These are phyloP conservation scores for Geum urbanum DNA, from an alignment of 306 rosid genomes.

Conservation along the genomic window DNA sequence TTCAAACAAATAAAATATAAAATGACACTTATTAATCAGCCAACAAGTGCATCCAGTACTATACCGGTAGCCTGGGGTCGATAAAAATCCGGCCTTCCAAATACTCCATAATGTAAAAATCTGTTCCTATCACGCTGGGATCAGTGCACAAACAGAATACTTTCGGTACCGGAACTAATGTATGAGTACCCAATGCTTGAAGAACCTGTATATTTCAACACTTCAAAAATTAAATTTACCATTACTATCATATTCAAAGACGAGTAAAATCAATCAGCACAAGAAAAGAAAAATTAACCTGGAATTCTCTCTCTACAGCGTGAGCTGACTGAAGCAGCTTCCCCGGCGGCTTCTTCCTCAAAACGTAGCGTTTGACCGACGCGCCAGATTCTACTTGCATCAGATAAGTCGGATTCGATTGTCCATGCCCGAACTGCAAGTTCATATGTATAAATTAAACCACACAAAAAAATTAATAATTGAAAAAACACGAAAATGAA, in stretches of 20 bases:
- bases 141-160: slow-evolving; percentile 81
- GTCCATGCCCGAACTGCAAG: slow-evolving; percentile 85
- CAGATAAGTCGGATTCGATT: slow-evolving; percentile 88
- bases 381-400: slow-evolving; percentile 47
- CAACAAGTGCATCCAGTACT: slow-evolving; percentile 3
- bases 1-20: background rate
- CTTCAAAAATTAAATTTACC: background rate
- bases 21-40: background rate
- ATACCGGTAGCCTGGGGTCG: slow-evolving; percentile 75
- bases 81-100: slow-evolving; percentile 83
- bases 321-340: slow-evolving; percentile 78
- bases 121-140: slow-evolving; percentile 66
- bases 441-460: background rate
- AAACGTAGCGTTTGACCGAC: slow-evolving; percentile 62
- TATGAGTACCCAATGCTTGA: slow-evolving; percentile 59
- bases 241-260: too few species aligned
- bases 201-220: slow-evolving; percentile 53
- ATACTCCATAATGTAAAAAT: slow-evolving; percentile 90
- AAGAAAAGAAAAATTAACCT: slow-evolving; percentile 32
- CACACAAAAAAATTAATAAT: too few species aligned
- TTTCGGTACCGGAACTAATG: slow-evolving; percentile 81
- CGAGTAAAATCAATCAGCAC: too few species aligned
- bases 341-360: slow-evolving; percentile 92
- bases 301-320: slow-evolving; percentile 91
- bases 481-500: too few species aligned